These are phyloP conservation scores for Salix brachista DNA, from an alignment of 345 rosid species.

Conservation along the genomic window DNA sequence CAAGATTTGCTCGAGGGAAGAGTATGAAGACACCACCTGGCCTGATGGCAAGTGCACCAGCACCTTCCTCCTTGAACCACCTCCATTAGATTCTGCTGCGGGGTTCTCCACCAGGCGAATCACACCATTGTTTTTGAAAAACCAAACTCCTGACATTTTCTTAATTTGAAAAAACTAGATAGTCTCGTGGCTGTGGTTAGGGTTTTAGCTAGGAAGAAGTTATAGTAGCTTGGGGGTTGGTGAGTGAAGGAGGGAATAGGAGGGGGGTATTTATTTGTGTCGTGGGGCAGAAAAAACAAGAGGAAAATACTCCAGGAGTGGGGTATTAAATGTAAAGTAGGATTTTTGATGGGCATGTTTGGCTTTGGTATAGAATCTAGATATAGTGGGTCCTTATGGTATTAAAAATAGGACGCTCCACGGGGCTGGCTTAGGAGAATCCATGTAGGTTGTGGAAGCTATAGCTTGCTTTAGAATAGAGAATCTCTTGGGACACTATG, in stretches of 20 bases:
- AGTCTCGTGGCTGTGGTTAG: not conserved
- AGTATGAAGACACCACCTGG: conserved; percentile 57
- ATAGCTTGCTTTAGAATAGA: conserved; percentile 5
- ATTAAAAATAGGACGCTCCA: conserved; percentile 16
- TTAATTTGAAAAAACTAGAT: not conserved
- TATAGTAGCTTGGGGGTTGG: conserved; percentile 9
- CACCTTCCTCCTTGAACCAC: conserved; percentile 38
- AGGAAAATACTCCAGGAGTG: conserved; percentile 13
- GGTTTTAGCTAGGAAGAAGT: conserved; percentile 9
- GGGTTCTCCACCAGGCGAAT: conserved; percentile 62
- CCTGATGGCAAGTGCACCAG: conserved; percentile 69
- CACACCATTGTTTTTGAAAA: conserved; percentile 62
- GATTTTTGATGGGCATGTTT: conserved; percentile 17
- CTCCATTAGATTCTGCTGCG: conserved; percentile 31
- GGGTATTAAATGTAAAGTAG: conserved; percentile 6
- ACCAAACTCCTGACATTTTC: conserved; percentile 83
- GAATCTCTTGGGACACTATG: conserved; percentile 21
- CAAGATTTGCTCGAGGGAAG: conserved; percentile 59
- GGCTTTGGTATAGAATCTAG: conserved; percentile 38
- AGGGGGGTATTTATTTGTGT: conserved; percentile 9
- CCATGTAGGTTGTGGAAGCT: conserved; percentile 7
- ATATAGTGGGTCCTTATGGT: conserved; percentile 39
- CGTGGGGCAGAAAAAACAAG: conserved; percentile 13
- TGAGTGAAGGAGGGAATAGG: conserved; percentile 25
- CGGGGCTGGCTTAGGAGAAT: conserved; percentile 25